Percentiles rank a stretch among this genome's conserved stretches.
Conservation (phyloP, 2,329 filamentous ascomycete species). For the Coniochaeta prunicola region DNA sequence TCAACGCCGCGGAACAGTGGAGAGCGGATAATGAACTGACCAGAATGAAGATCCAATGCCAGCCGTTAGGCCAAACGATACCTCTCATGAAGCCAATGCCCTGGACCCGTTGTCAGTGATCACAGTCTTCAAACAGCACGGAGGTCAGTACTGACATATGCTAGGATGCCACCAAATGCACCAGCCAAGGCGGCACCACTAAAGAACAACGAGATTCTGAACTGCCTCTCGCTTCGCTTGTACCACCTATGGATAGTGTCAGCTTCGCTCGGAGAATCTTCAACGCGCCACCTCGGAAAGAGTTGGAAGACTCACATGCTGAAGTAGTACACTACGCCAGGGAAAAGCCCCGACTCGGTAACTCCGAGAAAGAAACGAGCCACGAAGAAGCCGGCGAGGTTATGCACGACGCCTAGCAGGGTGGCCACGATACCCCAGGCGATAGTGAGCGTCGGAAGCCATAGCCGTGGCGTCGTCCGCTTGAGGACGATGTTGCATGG, state of each 20-base stretch:
- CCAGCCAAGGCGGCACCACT: constrained; percentile 46
- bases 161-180: constrained; percentile 49
- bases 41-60: constrained; percentile 55
- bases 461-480: constrained; percentile 47
- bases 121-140: neutral
- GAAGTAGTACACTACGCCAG: constrained; percentile 42
- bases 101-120: constrained; percentile 8
- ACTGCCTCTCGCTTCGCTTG: constrained; percentile 45
- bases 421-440: constrained; percentile 49
- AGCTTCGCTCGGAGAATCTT: neutral
- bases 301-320: constrained; percentile 25
- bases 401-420: constrained; percentile 40
- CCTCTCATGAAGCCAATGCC: constrained; percentile 46
- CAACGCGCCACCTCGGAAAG: too few relatives aligned
- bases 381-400: constrained; percentile 41
- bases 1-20: too few relatives aligned
- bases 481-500: constrained; percentile 58
- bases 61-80: constrained; percentile 42
- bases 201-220: constrained; percentile 49
- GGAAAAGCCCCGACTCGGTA: constrained; percentile 44
- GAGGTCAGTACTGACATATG: constrained; percentile 32
- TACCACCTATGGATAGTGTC: constrained; percentile 32
- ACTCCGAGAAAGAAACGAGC: constrained; percentile 50
- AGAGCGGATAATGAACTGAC: too few relatives aligned
- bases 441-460: constrained; percentile 50